Evolutionary conservation across 208 protist species (phyloP).

Genomic region (Leishmania amazonensis): DNA sequence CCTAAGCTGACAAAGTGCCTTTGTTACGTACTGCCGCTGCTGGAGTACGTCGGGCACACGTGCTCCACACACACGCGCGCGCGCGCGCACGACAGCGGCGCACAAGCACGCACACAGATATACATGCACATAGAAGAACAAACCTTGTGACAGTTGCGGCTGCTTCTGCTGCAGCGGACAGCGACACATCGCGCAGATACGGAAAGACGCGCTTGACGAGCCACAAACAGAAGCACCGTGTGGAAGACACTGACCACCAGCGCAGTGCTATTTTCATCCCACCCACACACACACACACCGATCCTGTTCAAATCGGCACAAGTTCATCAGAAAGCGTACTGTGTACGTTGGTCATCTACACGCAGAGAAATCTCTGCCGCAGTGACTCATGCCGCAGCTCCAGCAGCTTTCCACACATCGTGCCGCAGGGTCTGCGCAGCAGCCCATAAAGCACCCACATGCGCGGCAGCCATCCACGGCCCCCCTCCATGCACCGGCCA

Average conservation of each 20-base stretch:
- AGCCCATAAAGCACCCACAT: not conserved
- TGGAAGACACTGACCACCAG: not conserved
- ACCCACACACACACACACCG: not conserved
- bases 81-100: not conserved
- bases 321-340: not conserved
- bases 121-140: not conserved
- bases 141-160: not conserved
- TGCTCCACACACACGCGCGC: not conserved
- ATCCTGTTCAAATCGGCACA: not conserved
- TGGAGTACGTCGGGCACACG: not conserved
- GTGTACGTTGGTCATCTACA: not conserved
- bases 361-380: not conserved
- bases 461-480: not conserved
- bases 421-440: not conserved
- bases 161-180: not conserved
- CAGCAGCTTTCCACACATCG: conserved; percentile 13
- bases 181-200: not conserved
- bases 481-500: not conserved
- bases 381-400: conserved; percentile 16
- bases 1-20: not conserved
- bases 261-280: not conserved
- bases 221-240: not conserved
- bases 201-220: not conserved
- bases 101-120: not conserved
- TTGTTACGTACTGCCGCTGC: not conserved